phyloP scores from a whole-genome alignment of 495 filamentous ascomycete genomes.

The Penicillium ochrochloron region DNA sequence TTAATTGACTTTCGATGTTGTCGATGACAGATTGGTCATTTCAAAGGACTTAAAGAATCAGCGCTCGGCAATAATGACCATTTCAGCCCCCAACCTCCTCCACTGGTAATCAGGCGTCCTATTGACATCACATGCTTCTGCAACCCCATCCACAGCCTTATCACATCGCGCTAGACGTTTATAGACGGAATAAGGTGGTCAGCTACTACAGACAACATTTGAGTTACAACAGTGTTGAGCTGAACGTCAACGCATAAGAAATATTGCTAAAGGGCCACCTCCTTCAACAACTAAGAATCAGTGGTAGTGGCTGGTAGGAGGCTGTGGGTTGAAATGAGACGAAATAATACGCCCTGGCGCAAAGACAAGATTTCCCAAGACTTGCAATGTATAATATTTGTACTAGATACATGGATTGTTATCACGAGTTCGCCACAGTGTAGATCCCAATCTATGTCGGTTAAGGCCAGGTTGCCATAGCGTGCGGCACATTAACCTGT shows the following conservation, averaged over 20 bases:
- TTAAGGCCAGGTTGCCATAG: neutral
- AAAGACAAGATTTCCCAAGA: neutral
- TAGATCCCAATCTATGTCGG: neutral
- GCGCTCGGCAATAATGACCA: neutral
- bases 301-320: no score
- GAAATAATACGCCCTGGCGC: neutral
- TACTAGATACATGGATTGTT: neutral
- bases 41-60: neutral
- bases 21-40: neutral
- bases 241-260: neutral
- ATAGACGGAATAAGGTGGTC: neutral
- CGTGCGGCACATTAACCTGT: neutral
- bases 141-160: neutral
- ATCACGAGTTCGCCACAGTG: neutral
- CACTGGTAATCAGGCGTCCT: neutral
- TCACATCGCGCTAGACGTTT: neutral
- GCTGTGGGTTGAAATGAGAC: neutral
- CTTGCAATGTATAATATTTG: neutral
- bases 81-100: neutral
- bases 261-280: neutral
- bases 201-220: neutral
- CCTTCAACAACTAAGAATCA: neutral
- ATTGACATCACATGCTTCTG: neutral
- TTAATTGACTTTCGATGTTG: neutral
- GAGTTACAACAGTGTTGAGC: neutral